Evolutionary conservation across 306 rosid species (phyloP).

Genomic region (Chamaecrista fasciculata): DNA sequence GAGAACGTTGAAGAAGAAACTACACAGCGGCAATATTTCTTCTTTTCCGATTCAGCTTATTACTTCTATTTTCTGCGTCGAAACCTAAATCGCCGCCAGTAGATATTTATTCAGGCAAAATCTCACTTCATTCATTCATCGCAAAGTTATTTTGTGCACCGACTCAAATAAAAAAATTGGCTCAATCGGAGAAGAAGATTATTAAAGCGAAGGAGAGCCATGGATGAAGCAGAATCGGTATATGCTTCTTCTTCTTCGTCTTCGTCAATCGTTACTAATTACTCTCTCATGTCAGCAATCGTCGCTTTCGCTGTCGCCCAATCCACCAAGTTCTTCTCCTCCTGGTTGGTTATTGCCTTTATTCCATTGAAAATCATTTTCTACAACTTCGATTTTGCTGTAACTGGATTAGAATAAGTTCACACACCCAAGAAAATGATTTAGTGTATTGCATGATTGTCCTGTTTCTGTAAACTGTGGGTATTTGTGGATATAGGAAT

Average conservation of each 20-base stretch:
- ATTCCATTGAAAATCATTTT: background rate
- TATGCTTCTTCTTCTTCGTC: background rate
- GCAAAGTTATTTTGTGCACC: background rate
- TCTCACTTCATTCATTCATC: background rate
- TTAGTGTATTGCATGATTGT: background rate
- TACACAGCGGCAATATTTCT: background rate
- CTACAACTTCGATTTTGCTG: background rate
- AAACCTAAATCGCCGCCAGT: background rate
- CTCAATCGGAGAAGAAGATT: background rate
- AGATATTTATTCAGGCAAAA: background rate
- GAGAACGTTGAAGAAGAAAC: background rate
- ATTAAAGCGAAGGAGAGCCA: background rate
- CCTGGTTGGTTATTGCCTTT: constrained; percentile 51
- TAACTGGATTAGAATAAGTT: constrained; percentile 23
- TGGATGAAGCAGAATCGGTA: constrained; percentile 29
- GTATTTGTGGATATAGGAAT: background rate
- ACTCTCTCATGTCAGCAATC: constrained; percentile 64
- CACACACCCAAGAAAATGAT: background rate
- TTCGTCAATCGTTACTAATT: constrained; percentile 43
- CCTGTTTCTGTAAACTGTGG: background rate
- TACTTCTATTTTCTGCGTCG: background rate
- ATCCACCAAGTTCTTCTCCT: constrained; percentile 58
- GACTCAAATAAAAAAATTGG: background rate
- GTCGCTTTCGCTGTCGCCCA: constrained; percentile 57
- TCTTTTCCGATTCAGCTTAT: background rate